Evolutionary conservation across 495 filamentous ascomycete genomes (phyloP), one percentile per base, ranked within the genome.

Genomic region (Penicillium manginii): DNA sequence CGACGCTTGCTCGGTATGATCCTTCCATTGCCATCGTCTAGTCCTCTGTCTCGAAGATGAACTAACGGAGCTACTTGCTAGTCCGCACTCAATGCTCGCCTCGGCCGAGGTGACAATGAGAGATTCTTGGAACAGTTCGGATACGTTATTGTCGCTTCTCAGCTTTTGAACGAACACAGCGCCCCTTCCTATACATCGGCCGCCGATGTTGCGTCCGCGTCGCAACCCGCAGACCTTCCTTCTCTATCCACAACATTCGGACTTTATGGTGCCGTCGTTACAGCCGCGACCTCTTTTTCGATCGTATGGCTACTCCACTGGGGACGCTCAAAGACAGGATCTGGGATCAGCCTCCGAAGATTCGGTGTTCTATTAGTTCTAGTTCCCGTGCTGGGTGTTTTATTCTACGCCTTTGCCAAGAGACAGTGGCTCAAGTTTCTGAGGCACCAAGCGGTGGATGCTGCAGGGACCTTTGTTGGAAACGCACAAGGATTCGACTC

Each of bases 51-150:
- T 29, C 26, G 26, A 29, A 5, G 6, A 29, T 5, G 7, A 3
- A 23, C 68, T 64, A 50, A 70, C 42, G 5, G 22, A 57, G 55
- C 39, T 54, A 42, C 60, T 56, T 61, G 39, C 31, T 67, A 84
- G 73, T 73, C 75, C 12, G 75, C 76, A 4, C 57, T 85, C 48
- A 93, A 91, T 62, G 88, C 90, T 42, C 85, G 88, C 52, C 83
- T 97, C 59, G 88, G 90, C 37, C 83, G 88, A 61, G 86, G 86
- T 55, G 92, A 96, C 60, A 96, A 94, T 66, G 81, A 88, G 59
- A 83, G 86, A 45, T 98, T 98, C 65, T 82, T 98, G 48, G 94
- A 98, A 78, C 89, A 93, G 64, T 97, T 98, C 55, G 89, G 94
- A 22, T 98, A 98, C 69, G 88, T 92, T 32, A 93, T 98, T 58